These are phyloP conservation scores for Coemansia sp. DNA, from an alignment of 192 early-diverging fungal species.

Conservation along the genomic window DNA sequence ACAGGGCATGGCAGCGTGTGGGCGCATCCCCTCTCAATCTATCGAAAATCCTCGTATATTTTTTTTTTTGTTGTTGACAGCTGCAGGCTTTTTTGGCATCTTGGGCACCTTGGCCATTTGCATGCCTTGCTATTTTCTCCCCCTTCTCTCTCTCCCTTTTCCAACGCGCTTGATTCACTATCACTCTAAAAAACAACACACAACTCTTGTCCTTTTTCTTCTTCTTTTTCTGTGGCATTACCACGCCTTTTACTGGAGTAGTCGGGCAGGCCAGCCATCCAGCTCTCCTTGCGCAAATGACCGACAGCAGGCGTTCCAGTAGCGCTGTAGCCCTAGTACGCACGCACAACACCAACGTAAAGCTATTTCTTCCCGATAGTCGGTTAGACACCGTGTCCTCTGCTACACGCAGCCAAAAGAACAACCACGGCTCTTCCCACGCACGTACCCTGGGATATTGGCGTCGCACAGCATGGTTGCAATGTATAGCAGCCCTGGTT, in stretches of 20 bases:
- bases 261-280: background rate
- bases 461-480: conserved; percentile 19
- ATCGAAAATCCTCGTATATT: background rate
- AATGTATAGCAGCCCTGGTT: conserved; percentile 18
- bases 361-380: background rate
- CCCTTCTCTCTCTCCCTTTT: background rate
- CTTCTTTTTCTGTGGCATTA: background rate
- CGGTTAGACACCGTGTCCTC: background rate
- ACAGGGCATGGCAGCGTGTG: background rate
- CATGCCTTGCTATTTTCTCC: background rate
- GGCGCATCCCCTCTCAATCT: background rate
- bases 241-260: background rate
- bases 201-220: background rate
- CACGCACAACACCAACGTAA: background rate
- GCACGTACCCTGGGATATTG: conserved; percentile 8
- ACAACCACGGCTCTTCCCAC: conserved; percentile 4
- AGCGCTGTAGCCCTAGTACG: background rate
- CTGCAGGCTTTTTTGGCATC: background rate
- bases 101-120: background rate
- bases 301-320: background rate
- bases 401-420: background rate
- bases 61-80: background rate
- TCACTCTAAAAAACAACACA: background rate
- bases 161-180: background rate
- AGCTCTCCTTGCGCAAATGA: background rate